A percentile compares a stretch with the other conserved stretches of the same genome.
These are phyloP conservation scores for Hypoxylon perforatum DNA, from an alignment of 495 filamentous ascomycete genomes.

Conservation along the genomic window DNA sequence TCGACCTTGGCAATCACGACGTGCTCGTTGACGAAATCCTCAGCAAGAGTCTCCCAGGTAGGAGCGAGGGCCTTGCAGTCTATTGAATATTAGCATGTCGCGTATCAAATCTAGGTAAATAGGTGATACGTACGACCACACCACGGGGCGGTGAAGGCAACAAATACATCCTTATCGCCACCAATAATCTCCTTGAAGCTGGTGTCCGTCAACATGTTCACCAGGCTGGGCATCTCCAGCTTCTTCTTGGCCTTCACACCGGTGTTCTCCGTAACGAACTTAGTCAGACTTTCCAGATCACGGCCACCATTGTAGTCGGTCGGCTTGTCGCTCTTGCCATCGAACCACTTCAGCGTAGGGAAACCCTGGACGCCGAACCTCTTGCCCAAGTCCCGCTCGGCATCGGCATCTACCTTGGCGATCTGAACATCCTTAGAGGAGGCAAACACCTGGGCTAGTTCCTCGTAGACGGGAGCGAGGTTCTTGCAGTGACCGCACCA, in stretches of 20 bases:
- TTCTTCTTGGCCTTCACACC: slow-evolving; percentile 81
- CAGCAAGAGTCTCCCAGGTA: slow-evolving; percentile 86
- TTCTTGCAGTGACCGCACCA: slow-evolving; percentile 99
- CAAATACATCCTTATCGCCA: slow-evolving; percentile 87
- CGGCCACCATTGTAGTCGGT: slow-evolving; percentile 86
- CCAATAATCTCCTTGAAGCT: slow-evolving; percentile 83
- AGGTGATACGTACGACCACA: slow-evolving; percentile 84
- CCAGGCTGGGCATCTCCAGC: slow-evolving; percentile 71
- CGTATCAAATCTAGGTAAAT: not conserved
- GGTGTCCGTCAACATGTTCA: slow-evolving; percentile 82
- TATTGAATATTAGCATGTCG: slow-evolving; percentile 54
- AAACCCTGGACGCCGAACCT: slow-evolving; percentile 92
- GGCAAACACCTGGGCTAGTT: slow-evolving; percentile 80
- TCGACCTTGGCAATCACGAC: slow-evolving; percentile 95
- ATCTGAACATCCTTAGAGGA: slow-evolving; percentile 83
- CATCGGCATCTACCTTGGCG: slow-evolving; percentile 95
- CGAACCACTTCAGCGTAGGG: slow-evolving; percentile 97
- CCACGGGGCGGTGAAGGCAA: slow-evolving; percentile 97
- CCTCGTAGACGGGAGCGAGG: slow-evolving; percentile 93
- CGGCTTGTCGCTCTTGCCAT: slow-evolving; percentile 92
- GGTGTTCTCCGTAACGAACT: slow-evolving; percentile 89
- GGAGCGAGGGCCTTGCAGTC: slow-evolving; percentile 98
- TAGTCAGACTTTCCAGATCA: slow-evolving; percentile 84
- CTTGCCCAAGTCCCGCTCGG: slow-evolving; percentile 82
- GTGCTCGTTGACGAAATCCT: slow-evolving; percentile 80